Conservation (phyloP, 2,329 filamentous ascomycete species). For the Emergomyces orientalis region DNA sequence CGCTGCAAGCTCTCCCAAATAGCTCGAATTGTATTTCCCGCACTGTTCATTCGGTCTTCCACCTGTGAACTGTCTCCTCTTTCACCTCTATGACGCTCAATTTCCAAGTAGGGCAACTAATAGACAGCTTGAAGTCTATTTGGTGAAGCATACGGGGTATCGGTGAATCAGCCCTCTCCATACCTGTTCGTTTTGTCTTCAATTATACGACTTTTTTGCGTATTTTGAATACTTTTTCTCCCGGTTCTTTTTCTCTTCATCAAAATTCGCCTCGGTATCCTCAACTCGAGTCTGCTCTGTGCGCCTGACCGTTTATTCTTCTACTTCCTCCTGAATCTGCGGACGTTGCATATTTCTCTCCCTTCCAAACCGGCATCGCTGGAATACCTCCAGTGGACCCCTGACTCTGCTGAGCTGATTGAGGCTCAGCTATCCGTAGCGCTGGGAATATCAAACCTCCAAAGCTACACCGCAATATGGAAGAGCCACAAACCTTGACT, state of each 20-base stretch:
- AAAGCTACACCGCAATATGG: conserved; percentile 8
- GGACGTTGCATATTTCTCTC: neutral
- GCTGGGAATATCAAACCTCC: neutral
- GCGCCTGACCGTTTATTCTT: neutral
- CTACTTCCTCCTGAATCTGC: neutral
- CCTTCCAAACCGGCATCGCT: neutral
- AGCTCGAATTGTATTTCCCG: neutral
- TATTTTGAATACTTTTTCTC: neutral
- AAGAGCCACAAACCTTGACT: conserved; percentile 18
- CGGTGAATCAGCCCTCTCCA: neutral
- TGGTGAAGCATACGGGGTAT: neutral
- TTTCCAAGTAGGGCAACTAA: neutral
- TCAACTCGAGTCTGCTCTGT: neutral
- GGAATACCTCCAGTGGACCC: neutral
- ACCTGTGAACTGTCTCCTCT: neutral
- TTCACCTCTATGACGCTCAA: neutral
- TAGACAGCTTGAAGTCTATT: neutral
- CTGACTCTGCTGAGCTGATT: neutral
- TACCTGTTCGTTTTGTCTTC: neutral
- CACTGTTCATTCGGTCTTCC: neutral
- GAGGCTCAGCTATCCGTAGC: neutral
- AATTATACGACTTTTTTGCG: neutral
- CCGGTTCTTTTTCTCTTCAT: neutral
- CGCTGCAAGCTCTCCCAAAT: neutral
- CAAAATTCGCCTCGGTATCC: neutral